Percentiles rank a stretch among this genome's conserved stretches.
Evolutionary conservation across 805 yeast species (phyloP).

Genomic region (Starmerella scarabaei): DNA sequence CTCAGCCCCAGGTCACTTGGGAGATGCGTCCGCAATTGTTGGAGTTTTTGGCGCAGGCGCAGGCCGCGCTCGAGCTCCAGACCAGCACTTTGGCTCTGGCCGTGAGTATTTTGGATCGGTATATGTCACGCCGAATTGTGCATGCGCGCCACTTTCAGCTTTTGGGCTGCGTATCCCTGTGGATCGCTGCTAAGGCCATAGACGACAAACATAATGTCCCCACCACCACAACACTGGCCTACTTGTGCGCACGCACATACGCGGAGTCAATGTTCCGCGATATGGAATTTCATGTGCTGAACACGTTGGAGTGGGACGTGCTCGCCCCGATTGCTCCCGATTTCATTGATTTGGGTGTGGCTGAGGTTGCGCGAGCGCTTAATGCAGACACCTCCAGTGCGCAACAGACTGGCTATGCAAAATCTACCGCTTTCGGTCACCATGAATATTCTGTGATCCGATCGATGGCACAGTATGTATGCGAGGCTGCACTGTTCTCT

Average conservation of each 20-base stretch:
- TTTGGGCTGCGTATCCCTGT: slow-evolving; percentile 79
- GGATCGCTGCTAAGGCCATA: slow-evolving; percentile 82
- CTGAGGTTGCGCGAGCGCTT: slow-evolving; percentile 10
- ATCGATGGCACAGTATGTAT: slow-evolving; percentile 25
- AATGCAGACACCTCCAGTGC: neutral
- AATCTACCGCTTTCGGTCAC: slow-evolving; percentile 10
- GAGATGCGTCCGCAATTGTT: slow-evolving; percentile 59
- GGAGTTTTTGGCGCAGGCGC: slow-evolving; percentile 61
- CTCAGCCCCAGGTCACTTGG: slow-evolving; percentile 79
- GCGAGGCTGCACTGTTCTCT: slow-evolving; percentile 28
- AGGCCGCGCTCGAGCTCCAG: slow-evolving; percentile 47
- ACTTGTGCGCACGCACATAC: slow-evolving; percentile 55
- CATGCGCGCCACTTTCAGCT: slow-evolving; percentile 77
- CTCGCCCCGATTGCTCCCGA: slow-evolving; percentile 48
- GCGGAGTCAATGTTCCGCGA: slow-evolving; percentile 50
- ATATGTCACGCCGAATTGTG: slow-evolving; percentile 77
- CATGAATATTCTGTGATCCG: slow-evolving; percentile 9
- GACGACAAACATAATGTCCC: slow-evolving; percentile 68
- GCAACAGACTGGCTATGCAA: neutral
- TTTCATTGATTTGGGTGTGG: slow-evolving; percentile 27
- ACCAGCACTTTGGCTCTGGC: slow-evolving; percentile 56
- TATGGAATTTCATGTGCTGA: slow-evolving; percentile 65
- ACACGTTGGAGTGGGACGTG: slow-evolving; percentile 60
- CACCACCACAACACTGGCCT: slow-evolving; percentile 54
- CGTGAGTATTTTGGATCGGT: slow-evolving; percentile 74